Conservation (phyloP, 306 rosid genomes). For the Fragaria nilgerrensis region DNA sequence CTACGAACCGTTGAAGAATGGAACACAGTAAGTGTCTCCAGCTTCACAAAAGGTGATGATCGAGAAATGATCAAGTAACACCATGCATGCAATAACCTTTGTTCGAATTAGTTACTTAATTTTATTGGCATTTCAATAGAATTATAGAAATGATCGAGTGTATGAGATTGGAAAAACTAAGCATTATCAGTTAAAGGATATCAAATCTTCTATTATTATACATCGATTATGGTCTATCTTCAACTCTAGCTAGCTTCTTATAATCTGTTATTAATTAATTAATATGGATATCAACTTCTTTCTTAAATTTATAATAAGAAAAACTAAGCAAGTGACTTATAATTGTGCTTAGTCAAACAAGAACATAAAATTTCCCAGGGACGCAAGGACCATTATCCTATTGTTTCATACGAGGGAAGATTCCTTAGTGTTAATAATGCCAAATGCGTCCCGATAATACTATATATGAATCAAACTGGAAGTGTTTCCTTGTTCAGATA, state of each 20-base stretch:
- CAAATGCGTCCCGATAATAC: conserved; percentile 36
- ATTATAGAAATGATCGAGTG: neutral
- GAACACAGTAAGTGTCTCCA: neutral
- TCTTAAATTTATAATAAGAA: neutral
- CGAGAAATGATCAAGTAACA: neutral
- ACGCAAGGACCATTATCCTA: conserved; percentile 20
- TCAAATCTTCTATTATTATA: neutral
- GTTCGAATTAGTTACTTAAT: neutral
- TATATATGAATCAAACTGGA: conserved; percentile 9
- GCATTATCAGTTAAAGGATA: neutral
- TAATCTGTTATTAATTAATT: neutral
- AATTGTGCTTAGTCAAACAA: conserved; percentile 21
- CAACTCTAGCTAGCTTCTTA: neutral
- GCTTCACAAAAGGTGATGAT: neutral
- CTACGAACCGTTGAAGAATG: neutral
- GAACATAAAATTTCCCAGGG: conserved; percentile 1
- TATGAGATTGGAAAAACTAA: conserved; percentile 3
- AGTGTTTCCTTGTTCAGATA: conserved; percentile 27
- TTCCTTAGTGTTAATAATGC: conserved; percentile 47
- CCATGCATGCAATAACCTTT: neutral
- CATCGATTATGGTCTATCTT: neutral
- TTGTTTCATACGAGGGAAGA: conserved; percentile 32
- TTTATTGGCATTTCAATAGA: neutral
- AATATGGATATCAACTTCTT: conserved; percentile 1
- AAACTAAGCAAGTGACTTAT: conserved; percentile 7